A percentile compares a stretch with the other conserved stretches of the same genome.
These are phyloP conservation scores for Scedosporium boydii DNA, from an alignment of 2,329 filamentous ascomycete species.

Conservation along the genomic window DNA sequence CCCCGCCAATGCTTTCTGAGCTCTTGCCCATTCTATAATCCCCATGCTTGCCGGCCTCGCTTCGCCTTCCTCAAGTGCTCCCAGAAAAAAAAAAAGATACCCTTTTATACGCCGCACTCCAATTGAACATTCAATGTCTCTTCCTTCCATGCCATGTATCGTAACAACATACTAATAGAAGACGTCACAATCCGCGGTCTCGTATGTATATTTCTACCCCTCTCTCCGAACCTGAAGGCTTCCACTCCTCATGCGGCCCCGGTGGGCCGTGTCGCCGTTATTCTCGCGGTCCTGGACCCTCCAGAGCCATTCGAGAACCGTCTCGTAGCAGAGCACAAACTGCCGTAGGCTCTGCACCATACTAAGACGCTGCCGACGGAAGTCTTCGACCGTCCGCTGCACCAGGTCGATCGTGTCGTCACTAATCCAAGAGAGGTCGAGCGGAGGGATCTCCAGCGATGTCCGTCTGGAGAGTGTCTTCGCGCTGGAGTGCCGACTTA, in stretches of 20 bases:
- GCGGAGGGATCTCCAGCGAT: constrained; percentile 5
- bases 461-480: background rate
- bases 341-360: constrained; percentile 96
- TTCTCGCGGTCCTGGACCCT: constrained; percentile 30
- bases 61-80: background rate
- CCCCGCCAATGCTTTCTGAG: background rate
- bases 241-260: background rate
- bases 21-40: background rate
- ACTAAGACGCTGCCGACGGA: constrained; percentile 76
- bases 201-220: background rate
- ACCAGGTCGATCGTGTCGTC: constrained; percentile 69
- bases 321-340: constrained; percentile 95
- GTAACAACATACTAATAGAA: background rate
- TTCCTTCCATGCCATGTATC: background rate
- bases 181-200: background rate
- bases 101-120: background rate
- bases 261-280: background rate
- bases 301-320: constrained; percentile 75
- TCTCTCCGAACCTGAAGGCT: background rate
- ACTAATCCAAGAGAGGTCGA: constrained; percentile 56
- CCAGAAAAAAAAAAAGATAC: background rate
- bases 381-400: constrained; percentile 81
- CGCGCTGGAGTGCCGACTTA: constrained; percentile 1
- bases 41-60: background rate
- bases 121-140: background rate